Evolutionary conservation across 768 basidiomycete species (phyloP).

Genomic region (Megacollybia marginata): DNA sequence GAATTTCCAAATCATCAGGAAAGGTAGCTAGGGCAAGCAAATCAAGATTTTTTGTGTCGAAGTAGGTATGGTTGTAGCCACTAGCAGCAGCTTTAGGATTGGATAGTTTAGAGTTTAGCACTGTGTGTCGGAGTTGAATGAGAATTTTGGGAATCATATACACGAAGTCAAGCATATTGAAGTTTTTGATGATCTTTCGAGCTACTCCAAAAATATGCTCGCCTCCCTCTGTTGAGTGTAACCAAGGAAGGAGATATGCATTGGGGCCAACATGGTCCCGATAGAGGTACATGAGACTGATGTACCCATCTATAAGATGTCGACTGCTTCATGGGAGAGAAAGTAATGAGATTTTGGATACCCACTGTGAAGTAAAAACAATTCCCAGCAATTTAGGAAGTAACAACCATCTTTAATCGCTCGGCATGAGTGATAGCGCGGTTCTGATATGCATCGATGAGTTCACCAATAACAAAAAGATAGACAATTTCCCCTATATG

Average conservation of each 20-base stretch:
- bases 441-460: constrained; percentile 31
- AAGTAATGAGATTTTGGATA: constrained; percentile 19
- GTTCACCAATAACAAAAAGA: constrained; percentile 32
- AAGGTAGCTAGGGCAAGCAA: constrained; percentile 11
- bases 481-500: constrained; percentile 22
- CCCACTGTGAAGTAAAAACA: constrained; percentile 8
- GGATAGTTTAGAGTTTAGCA: constrained; percentile 3
- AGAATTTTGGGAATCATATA: constrained; percentile 19
- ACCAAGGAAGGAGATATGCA: constrained; percentile 24
- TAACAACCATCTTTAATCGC: constrained; percentile 22
- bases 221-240: constrained; percentile 19
- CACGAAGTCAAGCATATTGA: constrained; percentile 22
- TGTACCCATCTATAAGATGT: constrained; percentile 26
- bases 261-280: constrained; percentile 32
- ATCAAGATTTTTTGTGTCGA: constrained; percentile 12
- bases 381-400: constrained; percentile 21
- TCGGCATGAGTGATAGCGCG: constrained; percentile 16
- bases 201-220: constrained; percentile 27
- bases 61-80: constrained; percentile 22
- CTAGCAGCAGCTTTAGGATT: constrained; percentile 13
- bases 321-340: constrained; percentile 23
- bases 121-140: constrained; percentile 16
- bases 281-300: constrained; percentile 26
- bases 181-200: constrained; percentile 25
- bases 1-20: constrained; percentile 16